A percentile compares a stretch with the other conserved stretches of the same genome.
Evolutionary conservation across 2,329 filamentous ascomycete genomes (phyloP).

Genomic region (Apiospora hydei): DNA sequence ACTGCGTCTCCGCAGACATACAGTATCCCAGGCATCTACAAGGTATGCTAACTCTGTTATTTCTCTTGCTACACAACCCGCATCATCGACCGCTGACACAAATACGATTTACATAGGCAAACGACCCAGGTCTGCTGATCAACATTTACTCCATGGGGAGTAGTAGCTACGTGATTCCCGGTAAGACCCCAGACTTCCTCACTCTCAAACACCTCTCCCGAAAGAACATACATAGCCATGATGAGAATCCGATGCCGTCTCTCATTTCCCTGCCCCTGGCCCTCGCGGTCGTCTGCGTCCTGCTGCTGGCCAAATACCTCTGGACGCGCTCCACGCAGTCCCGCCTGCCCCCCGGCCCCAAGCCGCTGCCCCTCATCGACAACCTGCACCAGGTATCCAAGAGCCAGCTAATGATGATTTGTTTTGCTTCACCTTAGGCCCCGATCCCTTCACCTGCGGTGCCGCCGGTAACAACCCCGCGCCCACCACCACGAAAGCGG

Average conservation of each 20-base stretch:
- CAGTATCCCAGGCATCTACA: conserved; percentile 48
- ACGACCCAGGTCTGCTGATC: conserved; percentile 45
- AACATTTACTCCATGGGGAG: conserved; percentile 45
- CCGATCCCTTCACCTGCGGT: conserved; percentile 26
- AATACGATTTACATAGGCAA: conserved; percentile 33
- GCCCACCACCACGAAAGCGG: conserved; percentile 10
- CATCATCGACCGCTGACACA: background rate
- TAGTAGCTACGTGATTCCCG: conserved; percentile 44
- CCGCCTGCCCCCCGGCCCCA: conserved; percentile 31
- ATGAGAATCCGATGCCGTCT: background rate
- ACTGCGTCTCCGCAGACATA: conserved; percentile 41
- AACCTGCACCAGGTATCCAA: conserved; percentile 32
- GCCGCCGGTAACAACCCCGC: conserved; percentile 22
- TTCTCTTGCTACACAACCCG: background rate
- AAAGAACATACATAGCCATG: background rate
- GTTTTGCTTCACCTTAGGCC: background rate
- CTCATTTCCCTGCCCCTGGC: background rate
- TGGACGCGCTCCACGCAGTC: background rate
- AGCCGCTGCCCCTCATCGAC: conserved; percentile 31
- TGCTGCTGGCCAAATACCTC: background rate
- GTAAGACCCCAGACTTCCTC: conserved; percentile 29
- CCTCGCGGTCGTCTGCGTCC: background rate
- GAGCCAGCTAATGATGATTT: background rate
- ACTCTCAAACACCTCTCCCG: background rate
- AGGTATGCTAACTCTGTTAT: conserved; percentile 34